Base-by-base conservation (phyloP, 352 stramenopile genomes). In the Halophytophthora batemanensis region DNA sequence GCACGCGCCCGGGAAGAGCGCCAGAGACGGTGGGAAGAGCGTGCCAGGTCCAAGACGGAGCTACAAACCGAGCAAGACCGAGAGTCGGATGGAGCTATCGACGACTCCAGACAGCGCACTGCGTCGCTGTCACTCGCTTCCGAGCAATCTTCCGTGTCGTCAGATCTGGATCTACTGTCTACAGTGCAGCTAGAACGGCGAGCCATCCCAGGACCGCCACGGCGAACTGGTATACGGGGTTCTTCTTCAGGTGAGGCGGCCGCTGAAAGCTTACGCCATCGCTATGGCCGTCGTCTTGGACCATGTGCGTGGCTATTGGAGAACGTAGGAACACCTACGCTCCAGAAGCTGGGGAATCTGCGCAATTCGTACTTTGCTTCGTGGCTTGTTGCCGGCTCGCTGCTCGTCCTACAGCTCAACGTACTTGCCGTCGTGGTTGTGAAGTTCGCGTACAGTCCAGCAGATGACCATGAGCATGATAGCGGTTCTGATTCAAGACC, bases 351-450 rank as follows among this genome's bases (percentile, higher is more conserved):
- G 21, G 71, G 69, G 31, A 69, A 74, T 25, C 61, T 88, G 34
- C 53, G 74, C 29, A 88, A 88, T 42, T 88, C 77, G 54, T 88
- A 86, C 66, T 88, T 86, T 45, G 75, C 74, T 1, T 71, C 75
- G 10, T 86, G 77, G 75, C 69, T 88, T n/a, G 73, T 85, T 13
- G 51, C 66, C 6, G 82, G 74, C 54, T 86, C 77, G 19, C 34
- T 83, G 6, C 65, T 68, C 31, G 69, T 86, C 36, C 54, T 71
- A 19, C 42, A 73, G 22, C 56, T 86, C 14, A 72, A 85, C 10
- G 35, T 66, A 4, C 42, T 85, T 17, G 65, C 74, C 1, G 44
- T 78, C 25, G 50, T 69, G 21, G 61, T 86, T 29, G 56, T 83
- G 31, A 34, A 59, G 19, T 43, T 71, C 13, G 56, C 61, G 6